phyloP scores from a whole-genome alignment of 495 filamentous ascomycete species.

The Hypoxylon rickii region DNA sequence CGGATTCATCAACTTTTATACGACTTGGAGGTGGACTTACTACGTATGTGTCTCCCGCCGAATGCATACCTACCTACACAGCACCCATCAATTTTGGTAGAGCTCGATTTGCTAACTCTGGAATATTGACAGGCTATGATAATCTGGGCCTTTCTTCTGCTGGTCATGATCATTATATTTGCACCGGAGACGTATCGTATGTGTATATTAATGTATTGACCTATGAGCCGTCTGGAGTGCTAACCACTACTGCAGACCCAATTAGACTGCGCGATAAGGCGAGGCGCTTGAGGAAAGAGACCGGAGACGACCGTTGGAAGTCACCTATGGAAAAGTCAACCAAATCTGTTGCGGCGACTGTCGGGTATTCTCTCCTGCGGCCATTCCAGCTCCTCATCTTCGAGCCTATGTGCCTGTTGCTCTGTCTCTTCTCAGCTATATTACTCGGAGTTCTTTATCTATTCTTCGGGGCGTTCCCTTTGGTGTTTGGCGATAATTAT shows the following conservation, averaged over 20 bases:
- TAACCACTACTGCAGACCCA: slow-evolving; percentile 41
- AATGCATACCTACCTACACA: background rate
- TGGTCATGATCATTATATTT: slow-evolving; percentile 66
- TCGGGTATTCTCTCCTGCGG: slow-evolving; percentile 71
- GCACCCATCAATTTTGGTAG: no score
- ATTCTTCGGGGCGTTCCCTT: slow-evolving; percentile 91
- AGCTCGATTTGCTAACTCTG: background rate
- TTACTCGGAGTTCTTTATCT: slow-evolving; percentile 89
- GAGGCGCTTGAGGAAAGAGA: slow-evolving; percentile 68
- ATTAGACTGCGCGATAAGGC: slow-evolving; percentile 80
- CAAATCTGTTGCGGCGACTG: slow-evolving; percentile 70
- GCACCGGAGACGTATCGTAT: slow-evolving; percentile 91
- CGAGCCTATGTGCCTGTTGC: slow-evolving; percentile 85
- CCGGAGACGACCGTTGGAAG: slow-evolving; percentile 73
- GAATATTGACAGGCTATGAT: slow-evolving; percentile 52
- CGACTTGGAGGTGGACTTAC: slow-evolving; percentile 88
- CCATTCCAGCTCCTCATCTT: slow-evolving; percentile 81
- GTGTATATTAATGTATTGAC: slow-evolving; percentile 12
- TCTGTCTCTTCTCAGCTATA: slow-evolving; percentile 85
- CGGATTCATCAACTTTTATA: slow-evolving; percentile 72
- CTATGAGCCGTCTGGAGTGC: background rate
- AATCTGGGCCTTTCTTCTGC: slow-evolving; percentile 73
- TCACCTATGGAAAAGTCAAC: slow-evolving; percentile 79
- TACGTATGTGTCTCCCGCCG: slow-evolving; percentile 57
- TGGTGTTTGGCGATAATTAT: slow-evolving; percentile 80